These are phyloP conservation scores for Atalantia buxifolia DNA, from an alignment of 345 rosid species.

Conservation along the genomic window DNA sequence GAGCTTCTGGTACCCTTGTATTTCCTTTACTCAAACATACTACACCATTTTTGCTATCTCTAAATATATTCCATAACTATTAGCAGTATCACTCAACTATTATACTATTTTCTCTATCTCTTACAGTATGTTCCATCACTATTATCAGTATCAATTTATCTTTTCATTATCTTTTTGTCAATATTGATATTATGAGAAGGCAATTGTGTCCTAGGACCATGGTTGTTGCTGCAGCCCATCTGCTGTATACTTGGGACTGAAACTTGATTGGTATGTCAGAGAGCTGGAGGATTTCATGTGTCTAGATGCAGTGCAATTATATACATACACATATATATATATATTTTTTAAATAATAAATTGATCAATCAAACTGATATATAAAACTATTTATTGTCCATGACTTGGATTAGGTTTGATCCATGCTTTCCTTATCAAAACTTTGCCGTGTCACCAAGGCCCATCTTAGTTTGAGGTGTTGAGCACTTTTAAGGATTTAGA, in stretches of 20 bases:
- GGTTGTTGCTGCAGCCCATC: neutral
- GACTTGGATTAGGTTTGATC: neutral
- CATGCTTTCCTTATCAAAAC: neutral
- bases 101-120: neutral
- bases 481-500: neutral
- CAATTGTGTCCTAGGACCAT: neutral
- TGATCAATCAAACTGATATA: neutral
- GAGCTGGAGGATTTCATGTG: neutral
- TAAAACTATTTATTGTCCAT: neutral
- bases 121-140: neutral
- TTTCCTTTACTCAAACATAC: conserved; percentile 14
- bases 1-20: conserved; percentile 68
- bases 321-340: no score
- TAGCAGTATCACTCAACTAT: neutral
- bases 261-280: neutral
- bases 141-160: neutral
- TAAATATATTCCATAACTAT: neutral
- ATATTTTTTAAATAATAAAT: neutral
- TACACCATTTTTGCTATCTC: neutral
- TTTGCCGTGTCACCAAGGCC: neutral
- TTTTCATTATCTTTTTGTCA: neutral
- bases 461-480: neutral
- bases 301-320: neutral
- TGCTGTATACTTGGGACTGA: neutral
- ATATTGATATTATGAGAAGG: neutral